Base-by-base conservation (phyloP, 805 yeast species). In the Wickerhamiella siamensis region DNA sequence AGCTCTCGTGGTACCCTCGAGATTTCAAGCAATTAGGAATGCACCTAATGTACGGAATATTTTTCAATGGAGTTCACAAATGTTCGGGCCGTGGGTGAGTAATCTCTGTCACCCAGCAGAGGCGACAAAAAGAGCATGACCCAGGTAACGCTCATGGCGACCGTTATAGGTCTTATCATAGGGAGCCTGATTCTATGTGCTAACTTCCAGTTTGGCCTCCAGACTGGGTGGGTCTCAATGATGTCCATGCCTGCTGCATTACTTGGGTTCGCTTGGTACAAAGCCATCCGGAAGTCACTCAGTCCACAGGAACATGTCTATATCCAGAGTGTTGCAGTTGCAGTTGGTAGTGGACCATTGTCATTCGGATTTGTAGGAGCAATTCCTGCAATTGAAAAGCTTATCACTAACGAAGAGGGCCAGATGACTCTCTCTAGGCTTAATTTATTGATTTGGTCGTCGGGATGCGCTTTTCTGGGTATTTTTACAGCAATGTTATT, bases 211-310 rank as follows among this genome's bases (percentile, higher is more conserved):
- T 88, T 88, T 58, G 98, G 97, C 1, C 65, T 88, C 17, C 98
- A 88, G 57, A 88, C 96, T 0, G 98, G 98, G 2, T 88, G 98
- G 98, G 95, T 91, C 4, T 84, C 95, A 9, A 88, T 88, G 98
- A 91, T 88, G 98, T 82, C 95, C 18, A 65, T 88, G 42, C 97
- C 98, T 0, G 79, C 95, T 4, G 95, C 97, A 0, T 61, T 88
- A 40, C 61, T 88, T 20, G 95, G 94, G 0, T 87, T 76, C 58
- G 80, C 95, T 0, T 64, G 81, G 16, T 88, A 87, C 65, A 83
- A 77, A 51, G 62, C 74, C 3, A 51, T 79, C 2, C 65, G 67
- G 19, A 39, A 39, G 12, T 46, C 48, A 24, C 48, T 57, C 18
- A 74, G 91, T 0, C 95, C 84, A 48, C 95, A 83, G n/a, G 97